A percentile compares a stretch with the other conserved stretches of the same genome.
These are phyloP conservation scores for Lyophyllum decastes DNA, from an alignment of 768 basidiomycete species.

Conservation along the genomic window DNA sequence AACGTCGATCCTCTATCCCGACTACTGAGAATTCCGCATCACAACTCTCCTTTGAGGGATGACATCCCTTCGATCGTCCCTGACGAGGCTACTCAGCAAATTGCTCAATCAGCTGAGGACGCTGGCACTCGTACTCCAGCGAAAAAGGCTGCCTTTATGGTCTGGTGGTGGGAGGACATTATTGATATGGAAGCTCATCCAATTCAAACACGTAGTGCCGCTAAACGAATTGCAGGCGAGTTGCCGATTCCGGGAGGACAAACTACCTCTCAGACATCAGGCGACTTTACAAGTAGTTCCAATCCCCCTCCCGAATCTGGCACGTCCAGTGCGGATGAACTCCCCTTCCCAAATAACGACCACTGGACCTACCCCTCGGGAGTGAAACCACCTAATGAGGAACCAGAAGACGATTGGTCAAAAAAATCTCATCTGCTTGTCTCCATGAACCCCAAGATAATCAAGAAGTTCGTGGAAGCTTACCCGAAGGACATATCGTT, in stretches of 20 bases:
- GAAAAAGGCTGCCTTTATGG: constrained; percentile 19
- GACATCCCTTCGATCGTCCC: background rate
- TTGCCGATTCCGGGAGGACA: background rate
- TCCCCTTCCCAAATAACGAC: background rate
- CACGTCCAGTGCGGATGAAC: background rate
- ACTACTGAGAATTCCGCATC: constrained; percentile 16
- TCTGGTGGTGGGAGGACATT: constrained; percentile 22
- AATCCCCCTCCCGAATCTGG: no score
- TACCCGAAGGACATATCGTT: background rate
- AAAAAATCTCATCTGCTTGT: background rate
- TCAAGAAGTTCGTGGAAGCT: background rate
- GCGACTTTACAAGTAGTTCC: no score
- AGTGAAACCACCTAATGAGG: background rate
- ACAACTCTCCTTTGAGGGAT: constrained; percentile 15
- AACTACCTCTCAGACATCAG: background rate
- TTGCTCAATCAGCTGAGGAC: background rate
- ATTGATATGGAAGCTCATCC: constrained; percentile 10
- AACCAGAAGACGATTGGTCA: background rate
- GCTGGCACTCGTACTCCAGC: constrained; percentile 6
- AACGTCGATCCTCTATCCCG: constrained; percentile 29
- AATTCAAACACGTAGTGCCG: background rate
- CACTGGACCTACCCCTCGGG: background rate
- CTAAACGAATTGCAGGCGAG: background rate
- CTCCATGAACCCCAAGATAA: background rate
- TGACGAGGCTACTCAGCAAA: background rate